phyloP scores from a whole-genome alignment of 768 basidiomycete genomes.

The Paxillus ammoniavirescens region DNA sequence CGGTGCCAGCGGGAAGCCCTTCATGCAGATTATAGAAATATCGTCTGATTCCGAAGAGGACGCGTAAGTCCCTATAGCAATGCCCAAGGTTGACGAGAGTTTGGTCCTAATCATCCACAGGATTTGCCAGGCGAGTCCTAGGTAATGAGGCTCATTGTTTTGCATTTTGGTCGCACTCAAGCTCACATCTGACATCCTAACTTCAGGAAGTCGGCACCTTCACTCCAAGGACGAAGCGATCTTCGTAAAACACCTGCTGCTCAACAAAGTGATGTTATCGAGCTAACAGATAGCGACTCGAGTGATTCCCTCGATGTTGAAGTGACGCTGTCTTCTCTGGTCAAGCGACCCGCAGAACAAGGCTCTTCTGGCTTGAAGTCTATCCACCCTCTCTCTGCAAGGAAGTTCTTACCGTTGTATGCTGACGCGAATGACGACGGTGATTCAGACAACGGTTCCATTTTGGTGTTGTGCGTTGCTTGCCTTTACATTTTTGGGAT shows the following conservation, averaged over 20 bases:
- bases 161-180: slow-evolving; percentile 10
- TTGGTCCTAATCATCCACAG: slow-evolving; percentile 1
- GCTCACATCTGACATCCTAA: background rate
- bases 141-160: slow-evolving; percentile 9
- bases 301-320: slow-evolving; percentile 19
- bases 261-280: slow-evolving; percentile 22
- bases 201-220: slow-evolving; percentile 5
- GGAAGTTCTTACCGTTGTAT: slow-evolving; percentile 21
- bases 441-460: slow-evolving; percentile 34
- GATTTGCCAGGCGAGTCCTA: slow-evolving; percentile 1
- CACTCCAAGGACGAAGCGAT: background rate
- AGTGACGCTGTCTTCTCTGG: slow-evolving; percentile 21
- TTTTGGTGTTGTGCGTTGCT: slow-evolving; percentile 38
- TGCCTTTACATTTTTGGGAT: background rate
- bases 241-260: background rate
- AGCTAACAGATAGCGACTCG: slow-evolving; percentile 31
- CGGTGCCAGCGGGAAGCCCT: background rate
- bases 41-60: slow-evolving; percentile 48
- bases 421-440: slow-evolving; percentile 32
- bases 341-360: slow-evolving; percentile 11
- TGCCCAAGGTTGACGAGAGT: too few relatives aligned
- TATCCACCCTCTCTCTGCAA: background rate
- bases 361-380: slow-evolving; percentile 6
- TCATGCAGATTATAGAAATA: slow-evolving; percentile 50
- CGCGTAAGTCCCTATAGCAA: slow-evolving; percentile 22